Evolutionary conservation across 495 filamentous ascomycete genomes (phyloP).

Genomic region (Baudoinia panamericana): DNA sequence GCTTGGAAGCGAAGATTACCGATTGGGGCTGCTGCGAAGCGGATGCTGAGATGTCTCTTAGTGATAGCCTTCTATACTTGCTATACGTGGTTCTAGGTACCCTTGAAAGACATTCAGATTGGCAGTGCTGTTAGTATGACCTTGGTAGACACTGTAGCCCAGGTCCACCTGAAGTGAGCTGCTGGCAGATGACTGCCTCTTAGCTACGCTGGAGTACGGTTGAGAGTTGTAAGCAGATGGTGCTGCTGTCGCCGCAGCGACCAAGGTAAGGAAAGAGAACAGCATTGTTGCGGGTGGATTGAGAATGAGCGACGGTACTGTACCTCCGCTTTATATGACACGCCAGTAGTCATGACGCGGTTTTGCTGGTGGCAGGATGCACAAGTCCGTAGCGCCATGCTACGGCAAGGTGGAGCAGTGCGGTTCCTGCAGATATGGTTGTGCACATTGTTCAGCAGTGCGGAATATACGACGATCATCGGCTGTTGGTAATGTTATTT

Average conservation of each 20-base stretch:
- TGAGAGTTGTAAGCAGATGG: conserved; percentile 3
- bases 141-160: conserved; percentile 17
- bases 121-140: conserved; percentile 4
- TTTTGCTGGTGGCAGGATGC: no score
- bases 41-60: conserved; percentile 9
- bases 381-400: no score
- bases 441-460: no score
- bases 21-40: conserved; percentile 10
- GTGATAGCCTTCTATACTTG: neutral
- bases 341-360: no score
- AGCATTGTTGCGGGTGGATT: neutral
- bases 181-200: conserved; percentile 3
- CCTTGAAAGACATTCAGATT: conserved; percentile 12
- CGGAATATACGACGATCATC: no score
- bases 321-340: no score
- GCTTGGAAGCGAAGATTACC: conserved; percentile 23
- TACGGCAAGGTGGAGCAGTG: no score
- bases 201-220: conserved; percentile 4
- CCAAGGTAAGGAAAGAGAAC: neutral
- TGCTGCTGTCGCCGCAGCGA: conserved; percentile 2
- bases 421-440: no score
- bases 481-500: no score
- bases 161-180: conserved; percentile 13
- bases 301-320: no score
- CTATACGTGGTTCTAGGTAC: conserved; percentile 18